phyloP scores from a whole-genome alignment of 1,284 basidiomycete genomes.

The Trametes sp. region DNA sequence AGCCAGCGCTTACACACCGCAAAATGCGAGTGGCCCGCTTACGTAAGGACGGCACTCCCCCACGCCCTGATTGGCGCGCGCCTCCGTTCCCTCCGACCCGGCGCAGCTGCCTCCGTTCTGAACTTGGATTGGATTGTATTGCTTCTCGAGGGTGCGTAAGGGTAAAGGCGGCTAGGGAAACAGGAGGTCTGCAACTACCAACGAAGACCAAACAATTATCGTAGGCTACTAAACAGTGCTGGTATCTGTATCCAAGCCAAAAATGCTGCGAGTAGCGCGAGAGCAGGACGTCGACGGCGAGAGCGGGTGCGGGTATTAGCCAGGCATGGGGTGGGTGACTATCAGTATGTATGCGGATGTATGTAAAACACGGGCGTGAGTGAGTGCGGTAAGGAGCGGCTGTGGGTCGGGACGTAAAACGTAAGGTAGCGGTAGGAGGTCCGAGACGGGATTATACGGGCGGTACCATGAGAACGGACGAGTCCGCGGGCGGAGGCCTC shows the following conservation, averaged over 20 bases:
- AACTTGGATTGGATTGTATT: too few species aligned
- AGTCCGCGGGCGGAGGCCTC: conserved; percentile 8
- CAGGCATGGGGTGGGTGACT: conserved; percentile 4
- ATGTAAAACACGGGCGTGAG: conserved; percentile 8
- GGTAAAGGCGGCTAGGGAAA: conserved; percentile 10
- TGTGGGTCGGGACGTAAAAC: conserved; percentile 20
- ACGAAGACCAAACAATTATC: conserved; percentile 16
- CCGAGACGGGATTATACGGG: neutral
- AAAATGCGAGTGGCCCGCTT: conserved; percentile 23
- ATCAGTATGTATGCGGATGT: too few species aligned
- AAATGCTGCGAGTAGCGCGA: conserved; percentile 20
- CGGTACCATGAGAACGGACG: conserved; percentile 5
- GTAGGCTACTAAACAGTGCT: conserved; percentile 20
- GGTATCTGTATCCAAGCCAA: conserved; percentile 12
- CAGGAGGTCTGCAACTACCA: conserved; percentile 8
- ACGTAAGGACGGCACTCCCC: conserved; percentile 18
- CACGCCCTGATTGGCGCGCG: conserved; percentile 18
- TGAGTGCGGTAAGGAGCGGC: conserved; percentile 20
- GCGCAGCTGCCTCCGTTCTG: too few species aligned
- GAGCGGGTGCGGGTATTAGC: conserved; percentile 21
- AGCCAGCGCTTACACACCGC: conserved; percentile 16
- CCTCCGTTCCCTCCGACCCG: too few species aligned
- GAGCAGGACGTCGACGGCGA: conserved; percentile 16
- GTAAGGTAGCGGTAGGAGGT: conserved; percentile 9
- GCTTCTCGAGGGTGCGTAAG: neutral